A percentile compares a stretch with the other conserved stretches of the same genome.
Evolutionary conservation across 345 rosid genomes (phyloP).

Genomic region (Gossypium thurberi): DNA sequence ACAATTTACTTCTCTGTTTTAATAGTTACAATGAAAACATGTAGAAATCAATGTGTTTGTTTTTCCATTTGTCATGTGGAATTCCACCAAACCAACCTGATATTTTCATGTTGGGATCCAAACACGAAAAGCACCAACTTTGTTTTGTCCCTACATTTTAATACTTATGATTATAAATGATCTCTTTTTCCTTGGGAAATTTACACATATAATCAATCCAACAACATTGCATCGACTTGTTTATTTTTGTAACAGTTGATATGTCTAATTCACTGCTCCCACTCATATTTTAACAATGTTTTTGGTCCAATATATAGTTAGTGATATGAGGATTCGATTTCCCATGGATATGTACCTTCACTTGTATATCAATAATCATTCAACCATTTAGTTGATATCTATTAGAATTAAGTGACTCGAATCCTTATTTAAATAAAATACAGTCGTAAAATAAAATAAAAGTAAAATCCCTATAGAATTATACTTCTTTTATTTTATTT

Average conservation of each 20-base stretch:
- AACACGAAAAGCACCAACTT: slow-evolving; percentile 27
- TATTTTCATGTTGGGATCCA: slow-evolving; percentile 22
- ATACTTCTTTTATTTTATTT: too few species aligned
- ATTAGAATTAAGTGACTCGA: too few species aligned
- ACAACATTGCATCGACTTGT: not conserved
- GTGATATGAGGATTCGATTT: not conserved
- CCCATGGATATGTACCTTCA: not conserved
- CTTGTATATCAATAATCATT: not conserved
- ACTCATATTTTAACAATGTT: not conserved
- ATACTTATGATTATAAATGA: not conserved
- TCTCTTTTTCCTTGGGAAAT: not conserved
- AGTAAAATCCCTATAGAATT: too few species aligned
- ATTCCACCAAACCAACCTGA: slow-evolving; percentile 24
- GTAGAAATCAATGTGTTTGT: not conserved
- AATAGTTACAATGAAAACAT: not conserved
- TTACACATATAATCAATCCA: not conserved
- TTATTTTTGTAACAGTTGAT: not conserved
- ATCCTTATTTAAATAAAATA: too few species aligned
- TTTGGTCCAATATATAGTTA: not conserved
- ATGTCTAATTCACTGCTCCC: not conserved
- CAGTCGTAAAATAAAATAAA: too few species aligned
- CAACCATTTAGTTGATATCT: not conserved
- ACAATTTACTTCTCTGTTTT: not conserved
- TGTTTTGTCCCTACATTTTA: slow-evolving; percentile 11
- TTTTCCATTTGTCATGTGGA: slow-evolving; percentile 21